These are phyloP conservation scores for Juglanconis juglandina DNA, from an alignment of 2,329 filamentous ascomycete genomes.

Conservation along the genomic window DNA sequence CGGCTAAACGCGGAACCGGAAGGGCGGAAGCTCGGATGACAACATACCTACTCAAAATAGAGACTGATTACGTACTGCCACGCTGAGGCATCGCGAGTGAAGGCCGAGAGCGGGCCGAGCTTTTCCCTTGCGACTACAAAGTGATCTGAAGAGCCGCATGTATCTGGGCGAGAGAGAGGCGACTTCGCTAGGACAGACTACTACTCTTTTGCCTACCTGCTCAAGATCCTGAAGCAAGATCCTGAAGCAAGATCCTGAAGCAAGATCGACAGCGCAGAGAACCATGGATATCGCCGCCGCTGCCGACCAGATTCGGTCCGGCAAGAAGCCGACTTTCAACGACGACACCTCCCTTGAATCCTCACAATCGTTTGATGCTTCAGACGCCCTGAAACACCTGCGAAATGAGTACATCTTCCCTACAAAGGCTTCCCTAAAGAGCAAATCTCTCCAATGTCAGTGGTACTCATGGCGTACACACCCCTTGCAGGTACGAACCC, in stretches of 20 bases:
- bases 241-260: background rate
- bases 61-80: background rate
- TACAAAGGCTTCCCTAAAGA: conserved; percentile 66
- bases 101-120: background rate
- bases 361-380: conserved; percentile 52
- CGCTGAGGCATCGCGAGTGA: background rate
- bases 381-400: conserved; percentile 58
- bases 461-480: no score
- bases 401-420: conserved; percentile 75
- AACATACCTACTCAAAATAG: background rate
- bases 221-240: background rate
- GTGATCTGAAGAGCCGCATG: background rate
- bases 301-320: conserved; percentile 39
- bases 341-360: conserved; percentile 43
- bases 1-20: conserved; percentile 19
- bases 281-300: conserved; percentile 38
- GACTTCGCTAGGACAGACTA: background rate
- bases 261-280: background rate
- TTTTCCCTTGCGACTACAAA: conserved; percentile 4
- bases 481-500: background rate
- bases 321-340: conserved; percentile 39
- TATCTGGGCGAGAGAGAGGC: background rate
- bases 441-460: conserved; percentile 49
- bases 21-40: conserved; percentile 29
- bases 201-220: background rate